These are phyloP conservation scores for Sclerotinia sclerotiorum DNA, from an alignment of 2,329 filamentous ascomycete species.

Conservation along the genomic window DNA sequence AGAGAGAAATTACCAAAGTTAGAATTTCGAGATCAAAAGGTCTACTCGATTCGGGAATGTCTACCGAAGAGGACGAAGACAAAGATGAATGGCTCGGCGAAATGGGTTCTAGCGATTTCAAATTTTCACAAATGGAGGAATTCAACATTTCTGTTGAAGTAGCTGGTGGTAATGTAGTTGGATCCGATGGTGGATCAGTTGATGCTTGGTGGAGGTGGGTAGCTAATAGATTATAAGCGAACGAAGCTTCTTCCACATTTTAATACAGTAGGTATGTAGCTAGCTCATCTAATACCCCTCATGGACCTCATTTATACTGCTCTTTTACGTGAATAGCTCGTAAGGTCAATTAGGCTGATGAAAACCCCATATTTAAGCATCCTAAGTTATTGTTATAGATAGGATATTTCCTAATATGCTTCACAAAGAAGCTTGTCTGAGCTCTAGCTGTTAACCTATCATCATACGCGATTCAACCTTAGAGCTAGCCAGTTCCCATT, in stretches of 20 bases:
- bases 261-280: background rate
- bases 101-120: conserved; percentile 74
- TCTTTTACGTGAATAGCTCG: background rate
- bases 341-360: background rate
- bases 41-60: conserved; percentile 75
- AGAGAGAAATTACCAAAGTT: conserved; percentile 78
- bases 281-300: background rate
- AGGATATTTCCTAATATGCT: background rate
- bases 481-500: background rate
- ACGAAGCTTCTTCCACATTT: background rate
- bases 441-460: background rate
- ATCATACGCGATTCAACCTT: background rate
- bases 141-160: conserved; percentile 78
- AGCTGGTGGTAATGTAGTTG: conserved; percentile 67
- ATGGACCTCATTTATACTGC: background rate
- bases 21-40: conserved; percentile 76
- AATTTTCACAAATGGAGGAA: conserved; percentile 79
- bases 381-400: background rate
- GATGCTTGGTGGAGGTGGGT: conserved; percentile 93
- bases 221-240: conserved; percentile 63
- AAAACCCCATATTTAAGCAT: background rate
- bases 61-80: conserved; percentile 61
- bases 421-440: background rate
- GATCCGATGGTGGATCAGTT: conserved; percentile 65
- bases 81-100: conserved; percentile 83